These are phyloP conservation scores for Aureobasidium zeae DNA, from an alignment of 2,329 filamentous ascomycete genomes.

Conservation along the genomic window DNA sequence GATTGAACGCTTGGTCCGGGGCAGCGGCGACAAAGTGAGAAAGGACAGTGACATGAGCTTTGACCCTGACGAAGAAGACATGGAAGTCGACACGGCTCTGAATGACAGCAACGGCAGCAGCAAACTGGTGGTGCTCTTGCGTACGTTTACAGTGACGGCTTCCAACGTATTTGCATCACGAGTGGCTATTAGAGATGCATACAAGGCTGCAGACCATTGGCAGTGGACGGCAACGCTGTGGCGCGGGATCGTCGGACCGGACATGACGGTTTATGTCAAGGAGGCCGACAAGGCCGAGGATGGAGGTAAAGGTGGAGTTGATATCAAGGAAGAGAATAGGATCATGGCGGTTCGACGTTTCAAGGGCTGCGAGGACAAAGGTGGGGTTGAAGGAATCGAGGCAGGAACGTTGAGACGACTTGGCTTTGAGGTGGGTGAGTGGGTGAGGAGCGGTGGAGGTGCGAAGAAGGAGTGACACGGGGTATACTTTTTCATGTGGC, in stretches of 20 bases:
- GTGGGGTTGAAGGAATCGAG: constrained; percentile 26
- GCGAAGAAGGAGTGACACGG: constrained; percentile 5
- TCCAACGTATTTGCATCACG: constrained; percentile 65
- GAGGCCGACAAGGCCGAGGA: constrained; percentile 18
- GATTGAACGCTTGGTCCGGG: constrained; percentile 44
- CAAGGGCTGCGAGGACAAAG: constrained; percentile 26
- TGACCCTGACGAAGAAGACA: constrained; percentile 17
- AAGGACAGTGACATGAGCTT: constrained; percentile 12
- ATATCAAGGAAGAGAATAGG: constrained; percentile 32
- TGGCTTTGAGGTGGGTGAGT: constrained; percentile 82
- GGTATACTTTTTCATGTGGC: too few species aligned
- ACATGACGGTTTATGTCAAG: constrained; percentile 62
- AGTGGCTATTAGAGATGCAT: constrained; percentile 67
- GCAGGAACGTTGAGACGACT: constrained; percentile 57
- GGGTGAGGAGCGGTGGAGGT: constrained; percentile 41
- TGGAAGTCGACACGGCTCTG: constrained; percentile 22
- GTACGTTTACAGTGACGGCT: constrained; percentile 69
- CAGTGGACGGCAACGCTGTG: constrained; percentile 94
- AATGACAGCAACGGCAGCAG: constrained; percentile 16
- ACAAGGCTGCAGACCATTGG: constrained; percentile 84
- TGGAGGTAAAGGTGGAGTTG: constrained; percentile 25
- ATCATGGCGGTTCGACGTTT: constrained; percentile 27
- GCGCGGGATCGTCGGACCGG: constrained; percentile 75
- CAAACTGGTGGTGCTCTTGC: constrained; percentile 62
- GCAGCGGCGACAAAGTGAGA: constrained; percentile 1